Conservation (phyloP, 2,329 filamentous ascomycete genomes). For the Aspergillus chevalieri region DNA sequence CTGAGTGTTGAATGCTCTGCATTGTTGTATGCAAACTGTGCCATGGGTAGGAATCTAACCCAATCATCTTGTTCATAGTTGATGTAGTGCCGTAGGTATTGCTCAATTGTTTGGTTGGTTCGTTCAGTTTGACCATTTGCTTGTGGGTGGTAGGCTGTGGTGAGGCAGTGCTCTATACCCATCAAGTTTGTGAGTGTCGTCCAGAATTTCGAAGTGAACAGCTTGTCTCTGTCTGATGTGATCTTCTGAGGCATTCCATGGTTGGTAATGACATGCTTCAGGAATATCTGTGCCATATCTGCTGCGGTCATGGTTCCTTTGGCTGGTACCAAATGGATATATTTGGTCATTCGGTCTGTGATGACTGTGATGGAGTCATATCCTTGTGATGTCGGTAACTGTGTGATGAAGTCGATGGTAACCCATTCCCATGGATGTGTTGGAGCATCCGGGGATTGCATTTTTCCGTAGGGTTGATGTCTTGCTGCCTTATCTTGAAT, state of each 20-base stretch:
- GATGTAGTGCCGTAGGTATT: slow-evolving; percentile 6
- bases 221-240: not conserved
- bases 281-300: too few species aligned
- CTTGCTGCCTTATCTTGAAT: not conserved
- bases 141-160: not conserved
- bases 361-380: too few species aligned
- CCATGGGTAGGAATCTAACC: not conserved
- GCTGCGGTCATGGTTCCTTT: too few species aligned
- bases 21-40: not conserved
- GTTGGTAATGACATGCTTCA: too few species aligned
- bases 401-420: too few species aligned
- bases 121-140: slow-evolving; percentile 1
- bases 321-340: too few species aligned
- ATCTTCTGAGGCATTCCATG: too few species aligned
- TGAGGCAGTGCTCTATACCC: not conserved
- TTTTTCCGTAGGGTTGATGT: not conserved
- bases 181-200: not conserved
- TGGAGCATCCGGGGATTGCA: not conserved
- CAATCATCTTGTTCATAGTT: slow-evolving; percentile 6
- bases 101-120: slow-evolving; percentile 4
- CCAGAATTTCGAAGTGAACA: not conserved
- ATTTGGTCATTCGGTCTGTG: too few species aligned
- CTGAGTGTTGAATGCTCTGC: not conserved
- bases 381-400: too few species aligned
- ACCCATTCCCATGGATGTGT: too few species aligned